Evolutionary conservation across 139 green algal species (phyloP).

Genomic region (Picochlorum sp.): DNA sequence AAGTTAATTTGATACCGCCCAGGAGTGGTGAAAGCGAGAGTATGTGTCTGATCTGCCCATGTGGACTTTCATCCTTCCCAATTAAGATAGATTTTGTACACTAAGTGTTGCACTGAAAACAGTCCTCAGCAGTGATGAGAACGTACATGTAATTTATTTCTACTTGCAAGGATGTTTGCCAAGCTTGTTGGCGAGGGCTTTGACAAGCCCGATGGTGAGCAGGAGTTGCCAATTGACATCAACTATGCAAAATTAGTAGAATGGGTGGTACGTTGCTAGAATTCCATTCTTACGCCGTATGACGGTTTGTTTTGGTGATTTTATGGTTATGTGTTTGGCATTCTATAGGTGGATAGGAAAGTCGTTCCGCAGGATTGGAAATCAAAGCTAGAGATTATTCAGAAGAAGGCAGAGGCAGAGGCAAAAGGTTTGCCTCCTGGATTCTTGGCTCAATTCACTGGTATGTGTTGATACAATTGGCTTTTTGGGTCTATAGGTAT

Average conservation of each 20-base stretch:
- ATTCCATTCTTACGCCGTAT: not conserved
- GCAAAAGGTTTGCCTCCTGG: constrained; percentile 37
- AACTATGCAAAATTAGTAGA: constrained; percentile 61
- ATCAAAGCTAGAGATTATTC: constrained; percentile 53
- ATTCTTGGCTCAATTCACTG: constrained; percentile 25
- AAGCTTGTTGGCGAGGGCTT: constrained; percentile 38
- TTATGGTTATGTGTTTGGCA: not conserved
- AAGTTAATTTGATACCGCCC: too few relatives aligned
- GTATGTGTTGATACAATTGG: constrained; percentile 1
- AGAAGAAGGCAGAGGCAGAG: constrained; percentile 40
- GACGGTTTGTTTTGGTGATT: not conserved
- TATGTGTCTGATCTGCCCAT: too few relatives aligned
- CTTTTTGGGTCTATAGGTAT: not conserved
- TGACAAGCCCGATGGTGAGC: constrained; percentile 38
- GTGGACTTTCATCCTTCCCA: not conserved
- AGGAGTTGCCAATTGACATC: constrained; percentile 54
- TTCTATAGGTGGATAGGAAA: constrained; percentile 46
- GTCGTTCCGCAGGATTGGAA: constrained; percentile 66
- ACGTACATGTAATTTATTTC: not conserved
- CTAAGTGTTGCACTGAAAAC: too few relatives aligned
- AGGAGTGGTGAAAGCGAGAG: too few relatives aligned
- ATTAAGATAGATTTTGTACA: too few relatives aligned
- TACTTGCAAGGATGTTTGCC: constrained; percentile 3
- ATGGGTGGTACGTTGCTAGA: constrained; percentile 52
- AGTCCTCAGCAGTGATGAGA: not conserved